Conservation (phyloP, 441 rosid species). For the Sinapis alba region DNA sequence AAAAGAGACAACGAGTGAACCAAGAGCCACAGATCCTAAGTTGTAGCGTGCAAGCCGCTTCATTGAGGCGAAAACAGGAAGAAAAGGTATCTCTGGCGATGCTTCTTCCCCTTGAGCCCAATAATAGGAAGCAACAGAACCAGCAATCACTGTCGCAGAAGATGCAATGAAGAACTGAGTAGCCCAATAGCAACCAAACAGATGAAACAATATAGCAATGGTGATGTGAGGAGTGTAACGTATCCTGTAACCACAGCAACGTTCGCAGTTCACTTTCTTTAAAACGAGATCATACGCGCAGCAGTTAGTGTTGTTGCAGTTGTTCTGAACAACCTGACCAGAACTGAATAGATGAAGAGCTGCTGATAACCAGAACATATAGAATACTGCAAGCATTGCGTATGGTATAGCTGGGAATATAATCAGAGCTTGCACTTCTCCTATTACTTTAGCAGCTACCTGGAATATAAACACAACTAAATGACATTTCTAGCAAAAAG, state of each 20-base stretch:
- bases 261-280: conserved; percentile 83
- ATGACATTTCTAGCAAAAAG: conserved; percentile 19
- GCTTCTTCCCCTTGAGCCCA: conserved; percentile 91
- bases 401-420: conserved; percentile 88
- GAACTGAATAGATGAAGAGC: conserved; percentile 92
- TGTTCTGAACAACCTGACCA: conserved; percentile 76
- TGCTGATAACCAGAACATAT: conserved; percentile 95
- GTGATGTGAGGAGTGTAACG: conserved; percentile 93
- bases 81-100: conserved; percentile 82
- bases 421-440: conserved; percentile 95
- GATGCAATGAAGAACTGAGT: conserved; percentile 86
- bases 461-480: conserved; percentile 37
- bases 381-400: conserved; percentile 76
- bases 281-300: conserved; percentile 84
- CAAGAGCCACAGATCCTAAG: conserved; percentile 95
- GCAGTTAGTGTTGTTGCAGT: conserved; percentile 76
- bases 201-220: conserved; percentile 84
- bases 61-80: conserved; percentile 95
- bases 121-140: conserved; percentile 93
- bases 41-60: conserved; percentile 82
- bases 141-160: conserved; percentile 90
- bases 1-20: conserved; percentile 83
- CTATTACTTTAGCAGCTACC: conserved; percentile 98
- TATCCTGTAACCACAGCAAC: conserved; percentile 87
- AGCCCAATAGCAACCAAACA: conserved; percentile 95